Base-by-base conservation (phyloP, 2,329 filamentous ascomycete species). In the Cordyceps militaris region DNA sequence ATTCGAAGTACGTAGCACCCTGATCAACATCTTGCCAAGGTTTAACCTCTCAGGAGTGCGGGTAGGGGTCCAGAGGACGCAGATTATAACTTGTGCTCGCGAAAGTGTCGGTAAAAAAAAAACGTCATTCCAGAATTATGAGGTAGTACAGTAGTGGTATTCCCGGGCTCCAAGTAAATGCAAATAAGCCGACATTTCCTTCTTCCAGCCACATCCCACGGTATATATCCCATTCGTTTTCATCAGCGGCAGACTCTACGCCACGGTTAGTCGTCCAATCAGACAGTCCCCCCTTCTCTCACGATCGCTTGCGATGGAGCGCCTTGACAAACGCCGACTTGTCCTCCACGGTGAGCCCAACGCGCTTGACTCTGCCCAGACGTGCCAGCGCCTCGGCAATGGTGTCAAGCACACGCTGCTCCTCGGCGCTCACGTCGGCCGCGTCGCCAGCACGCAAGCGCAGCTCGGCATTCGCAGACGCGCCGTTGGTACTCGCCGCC, bases 351-450 rank as follows among this genome's bases (percentile, higher is more conserved):
- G 90, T 91, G 63, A 99, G 71, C 0, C 89, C 91, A 1, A 99
- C 91, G 57, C 93, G 81, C 77, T 95, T 96, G 40, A 94, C 92
- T 60, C 94, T 79, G 1, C 92, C 90, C 55, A 99, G 72, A 55
- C 93, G 77, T n/a, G 94, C 91, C 57, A 99, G 76, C 11, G 91
- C 86, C 65, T 97, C 94, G 1, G 84, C 90, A 16, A 99, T 83
- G 36, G 82, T 81, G 66, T 96, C 89, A 44, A 97, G 74, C 13
- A 93, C 76, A 40, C 78, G 79, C 67, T 84, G 82, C 69, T 96
- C 90, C 8, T 86, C 81, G 0, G 66, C 57, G 0, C 72, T 73
- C 6, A 78, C 68, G 3, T 72, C 67, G 14, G 75, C 71, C 19
- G 65, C 66, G 1, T 62, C 65, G 3, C 63, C 65, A 2, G 63